Evolutionary conservation across 176 grass and related monocot genomes (phyloP), one percentile per base, ranked within the genome.

Genomic region (Poa annua): DNA sequence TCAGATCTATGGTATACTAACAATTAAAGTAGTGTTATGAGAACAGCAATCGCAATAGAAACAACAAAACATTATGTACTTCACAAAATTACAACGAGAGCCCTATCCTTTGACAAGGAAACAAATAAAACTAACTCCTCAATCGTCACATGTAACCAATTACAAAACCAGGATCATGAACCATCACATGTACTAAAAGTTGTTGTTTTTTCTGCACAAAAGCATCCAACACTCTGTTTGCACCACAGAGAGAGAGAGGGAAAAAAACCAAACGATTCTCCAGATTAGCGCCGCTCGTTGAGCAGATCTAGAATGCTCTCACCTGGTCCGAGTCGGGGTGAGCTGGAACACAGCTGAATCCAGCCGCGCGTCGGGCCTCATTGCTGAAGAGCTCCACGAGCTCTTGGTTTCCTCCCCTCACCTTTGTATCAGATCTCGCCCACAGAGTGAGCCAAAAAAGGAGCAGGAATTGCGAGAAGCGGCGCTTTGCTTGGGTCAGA

Each of bases 241-340:
- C 19, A 12, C 60, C 45, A 77, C 21, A 63, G 49, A 45, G 10
- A 45, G 10, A 45, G 44, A 12, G 63, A 25, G 12, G 16, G 20
- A 22, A 79, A 77, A 80, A 16, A 11, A 7, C 2, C 33, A 54
- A 80, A 68, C 17, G 74, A 60, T 79, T 7, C 80, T 53, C 7
- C 35, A 26, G 68, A 54, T 63, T 21, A 75, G 11, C 12, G 7
- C 50, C 29, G 26, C 39, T 80, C 56, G 54, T 38, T 25, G 34
- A 48, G 54, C 55, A 89, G 86, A 90, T 94, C 81, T 74, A 75
- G 54, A 19, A 74, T 75, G 61, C 29, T n/a, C 80, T 54, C 79
- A 93, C 92, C 95, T 98, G 22, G 95, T 98, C 73, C 95, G 83
- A 77, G 95, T 98, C 47, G 95, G 95, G 39, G 95, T 98, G 60